These are phyloP conservation scores for Spiraea crenata DNA, from an alignment of 331 rosid species.

Conservation along the genomic window DNA sequence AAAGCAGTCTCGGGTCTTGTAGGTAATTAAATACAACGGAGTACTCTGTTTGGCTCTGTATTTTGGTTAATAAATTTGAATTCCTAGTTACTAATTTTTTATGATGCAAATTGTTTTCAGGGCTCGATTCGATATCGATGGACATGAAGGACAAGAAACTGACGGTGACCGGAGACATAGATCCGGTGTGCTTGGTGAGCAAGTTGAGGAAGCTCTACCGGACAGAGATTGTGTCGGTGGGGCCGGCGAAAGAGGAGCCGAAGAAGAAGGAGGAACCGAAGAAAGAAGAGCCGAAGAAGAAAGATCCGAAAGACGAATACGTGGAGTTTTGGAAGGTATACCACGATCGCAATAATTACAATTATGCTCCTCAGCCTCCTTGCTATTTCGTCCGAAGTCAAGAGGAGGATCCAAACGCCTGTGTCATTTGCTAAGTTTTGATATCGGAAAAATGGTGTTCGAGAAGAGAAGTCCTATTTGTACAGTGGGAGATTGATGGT, in stretches of 20 bases:
- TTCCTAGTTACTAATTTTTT: neutral
- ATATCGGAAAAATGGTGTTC: neutral
- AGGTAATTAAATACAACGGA: slow-evolving; percentile 37
- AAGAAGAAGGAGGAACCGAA: slow-evolving; percentile 50
- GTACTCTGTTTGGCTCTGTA: neutral
- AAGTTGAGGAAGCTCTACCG: slow-evolving; percentile 56
- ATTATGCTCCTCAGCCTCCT: slow-evolving; percentile 21
- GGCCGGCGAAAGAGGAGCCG: slow-evolving; percentile 63
- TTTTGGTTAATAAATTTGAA: too few relatives aligned
- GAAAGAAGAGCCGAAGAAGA: slow-evolving; percentile 39
- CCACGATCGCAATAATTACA: neutral
- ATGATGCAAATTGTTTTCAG: slow-evolving; percentile 30
- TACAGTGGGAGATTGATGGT: neutral
- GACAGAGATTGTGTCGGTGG: slow-evolving; percentile 56
- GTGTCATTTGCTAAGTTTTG: slow-evolving; percentile 56
- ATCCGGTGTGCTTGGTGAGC: slow-evolving; percentile 48
- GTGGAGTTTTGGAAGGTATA: slow-evolving; percentile 22
- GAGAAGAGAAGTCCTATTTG: neutral
- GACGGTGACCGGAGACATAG: slow-evolving; percentile 60
- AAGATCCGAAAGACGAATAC: neutral
- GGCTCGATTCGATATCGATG: slow-evolving; percentile 69
- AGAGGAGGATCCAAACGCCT: slow-evolving; percentile 74
- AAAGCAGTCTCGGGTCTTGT: slow-evolving; percentile 50
- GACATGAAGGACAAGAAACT: slow-evolving; percentile 67
- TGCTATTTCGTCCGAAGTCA: slow-evolving; percentile 26